Evolutionary conservation across 2,329 filamentous ascomycete genomes (phyloP), one percentile per base, ranked within the genome.

Genomic region (Dissoconium aciculare): DNA sequence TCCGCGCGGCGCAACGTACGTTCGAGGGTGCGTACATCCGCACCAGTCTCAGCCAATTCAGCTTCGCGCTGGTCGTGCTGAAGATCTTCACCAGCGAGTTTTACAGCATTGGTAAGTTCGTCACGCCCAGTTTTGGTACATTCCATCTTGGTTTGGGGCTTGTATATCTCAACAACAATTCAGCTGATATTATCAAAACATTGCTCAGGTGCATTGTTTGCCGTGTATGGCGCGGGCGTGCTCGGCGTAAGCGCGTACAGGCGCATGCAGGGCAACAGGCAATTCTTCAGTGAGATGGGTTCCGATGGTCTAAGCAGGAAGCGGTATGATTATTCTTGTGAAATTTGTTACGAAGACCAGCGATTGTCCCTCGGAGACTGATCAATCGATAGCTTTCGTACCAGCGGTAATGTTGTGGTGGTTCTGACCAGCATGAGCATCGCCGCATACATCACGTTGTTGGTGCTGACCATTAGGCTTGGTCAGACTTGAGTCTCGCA

Each of bases 61-160:
- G 80, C 34, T 95, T 98, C 56, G 77, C 87, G 12, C 74, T 98
- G 29, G 76, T 98, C 40, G 81, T 98, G 31, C 72, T 93, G 44
- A 93, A 91, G 61, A 91, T 98, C 56, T 95, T 98, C 62, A 94
- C 84, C 5, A 71, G 76, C 31, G 89, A 95, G 52, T 95, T 98
- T 63, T 95, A 95, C 59, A 74, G 78, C 44, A 93, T 94, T 40
- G 89, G 89, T 46, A 29, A 27, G 36, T 24, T 11, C n/a, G n/a
- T n/a, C n/a, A n/a, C n/a, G n/a, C n/a, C n/a, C n/a, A n/a, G n/a
- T 31, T 6, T 17, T 8, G n/a, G n/a, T n/a, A n/a, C n/a, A n/a
- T n/a, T n/a, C n/a, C n/a, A n/a, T n/a, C n/a, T n/a, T n/a, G n/a
- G n/a, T n/a, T n/a, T n/a, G n/a, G n/a, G n/a, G n/a, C n/a, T n/a